These are phyloP conservation scores for Telfairia occidentalis DNA, from an alignment of 331 rosid genomes.

Conservation along the genomic window DNA sequence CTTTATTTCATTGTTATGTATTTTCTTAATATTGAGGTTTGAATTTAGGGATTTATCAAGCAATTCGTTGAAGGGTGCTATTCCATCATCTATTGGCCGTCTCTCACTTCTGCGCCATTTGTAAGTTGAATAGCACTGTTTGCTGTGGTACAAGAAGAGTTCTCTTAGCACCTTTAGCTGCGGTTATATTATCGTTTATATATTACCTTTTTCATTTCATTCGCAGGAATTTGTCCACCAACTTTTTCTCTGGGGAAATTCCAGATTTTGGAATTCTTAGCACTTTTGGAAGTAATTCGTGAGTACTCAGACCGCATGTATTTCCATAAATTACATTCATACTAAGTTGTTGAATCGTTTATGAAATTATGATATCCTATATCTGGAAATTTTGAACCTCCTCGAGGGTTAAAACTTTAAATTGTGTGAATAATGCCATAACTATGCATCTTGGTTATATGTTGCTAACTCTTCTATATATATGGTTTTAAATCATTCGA, in stretches of 20 bases:
- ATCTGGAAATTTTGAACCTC: not conserved
- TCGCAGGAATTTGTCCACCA: constrained; percentile 77
- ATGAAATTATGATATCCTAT: not conserved
- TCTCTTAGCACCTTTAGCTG: not conserved
- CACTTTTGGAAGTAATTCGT: constrained; percentile 64
- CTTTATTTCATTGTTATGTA: not conserved
- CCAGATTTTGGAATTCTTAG: constrained; percentile 78
- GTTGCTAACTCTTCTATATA: not conserved
- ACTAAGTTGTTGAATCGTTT: not conserved
- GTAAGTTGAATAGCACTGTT: constrained; percentile 32
- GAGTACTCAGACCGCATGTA: constrained; percentile 18
- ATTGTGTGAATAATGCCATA: not conserved
- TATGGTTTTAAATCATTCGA: not conserved
- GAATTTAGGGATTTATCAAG: constrained; percentile 66
- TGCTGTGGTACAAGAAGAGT: not conserved
- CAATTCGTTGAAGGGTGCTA: constrained; percentile 71
- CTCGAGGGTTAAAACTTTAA: not conserved
- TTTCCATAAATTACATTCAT: not conserved
- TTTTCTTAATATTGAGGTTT: constrained; percentile 4
- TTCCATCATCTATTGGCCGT: constrained; percentile 79
- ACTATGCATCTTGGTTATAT: not conserved
- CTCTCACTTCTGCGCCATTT: constrained; percentile 44
- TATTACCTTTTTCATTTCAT: not conserved
- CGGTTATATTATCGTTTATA: not conserved
- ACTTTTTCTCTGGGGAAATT: constrained; percentile 74